Base-by-base conservation (phyloP, 257 asterid genomes). In the Ilex asprella region DNA sequence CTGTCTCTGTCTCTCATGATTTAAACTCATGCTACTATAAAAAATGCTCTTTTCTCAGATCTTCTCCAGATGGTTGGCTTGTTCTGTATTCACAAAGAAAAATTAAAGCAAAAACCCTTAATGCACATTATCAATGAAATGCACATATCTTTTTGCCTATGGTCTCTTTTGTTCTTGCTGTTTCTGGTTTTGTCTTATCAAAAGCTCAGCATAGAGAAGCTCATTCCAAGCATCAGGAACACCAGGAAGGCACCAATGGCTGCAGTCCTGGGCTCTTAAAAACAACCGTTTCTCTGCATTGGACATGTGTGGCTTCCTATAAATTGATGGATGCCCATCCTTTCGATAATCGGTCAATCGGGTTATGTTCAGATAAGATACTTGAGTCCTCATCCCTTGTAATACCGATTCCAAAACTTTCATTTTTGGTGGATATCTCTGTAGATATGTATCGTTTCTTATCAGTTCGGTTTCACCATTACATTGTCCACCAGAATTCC, bases 191-290 rank as follows among this genome's bases (percentile, higher is more conserved):
- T 66, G 29, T 66, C 69, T 77, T 31, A 78, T 74, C 76, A 87
- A 43, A 29, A 87, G 77, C 43, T 84, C 73, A 0, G 93, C 82
- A 21, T 80, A 87, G 0, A 87, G 79, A 62, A 87, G 72, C 60
- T 87, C 90, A 50, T 87, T 87, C 95, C 95, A 87, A 0, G 78
- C 58, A 69, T 87, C 95, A 9, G 93, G 95, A 15, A 84, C 93
- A 0, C 95, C 95, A 0, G 95, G 95, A 4, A 87, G 86, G 60
- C 95, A 87, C 95, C 95, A 87, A 69, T 87, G 95, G 69, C 93
- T 82, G 64, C 95, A 87, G 59, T 87, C 93, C 44, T 87, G 95
- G 31, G 68, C 58, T 13, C 59, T 70, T 52, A 81, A 47, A 5
- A 78, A 88, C 30, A 79, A 56, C 70, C 50, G 59, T 56, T 60